Evolutionary conservation across 1,139 yeast genomes (phyloP), one percentile per base, ranked within the genome.

Genomic region (Hyphopichia pseudoburtonii): DNA sequence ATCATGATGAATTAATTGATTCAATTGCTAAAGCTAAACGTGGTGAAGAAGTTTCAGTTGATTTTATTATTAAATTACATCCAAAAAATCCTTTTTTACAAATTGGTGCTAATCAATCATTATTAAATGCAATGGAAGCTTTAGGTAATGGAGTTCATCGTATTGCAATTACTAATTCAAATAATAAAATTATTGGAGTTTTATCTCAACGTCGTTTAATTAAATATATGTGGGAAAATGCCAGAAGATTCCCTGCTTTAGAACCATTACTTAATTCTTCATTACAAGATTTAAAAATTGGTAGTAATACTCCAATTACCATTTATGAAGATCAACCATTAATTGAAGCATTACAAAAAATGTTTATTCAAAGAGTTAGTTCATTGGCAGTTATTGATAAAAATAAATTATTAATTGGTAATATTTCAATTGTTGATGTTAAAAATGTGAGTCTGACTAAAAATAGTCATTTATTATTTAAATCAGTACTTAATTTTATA

Each of bases 321-420:
- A 84, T 90, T 32, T 80, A 73, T 50, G 97, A 94, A 35, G 97
- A 90, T 52, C 90, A 85, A 51, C 78, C 82, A 7, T 77, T 92
- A 48, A 84, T 90, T 42, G 95, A 88, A 52, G 97, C 96, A 0
- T 73, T 92, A 41, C 70, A 79, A 50, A 82, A 81, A 52, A 90
- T 92, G 97, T 87, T 86, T 59, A 70, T 70, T 33, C 86, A 86
- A 48, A 79, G 90, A 47, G 88, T 92, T 26, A 84, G 94, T 5
- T 89, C 97, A 18, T 75, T 92, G 37, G 97, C 98, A 0, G 97
- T 92, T n/a, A 86, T 90, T 38, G 97, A 92, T 64, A 68, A 80
- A 42, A 78, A 82, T 46, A 71, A 79, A 49, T 78, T 83, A 51
- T 69, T 92, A 43, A 68, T 90, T 36, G 98, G 97, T 27, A 92